Evolutionary conservation across 176 grass and related monocot species (phyloP).

Genomic region (Avena eriantha): DNA sequence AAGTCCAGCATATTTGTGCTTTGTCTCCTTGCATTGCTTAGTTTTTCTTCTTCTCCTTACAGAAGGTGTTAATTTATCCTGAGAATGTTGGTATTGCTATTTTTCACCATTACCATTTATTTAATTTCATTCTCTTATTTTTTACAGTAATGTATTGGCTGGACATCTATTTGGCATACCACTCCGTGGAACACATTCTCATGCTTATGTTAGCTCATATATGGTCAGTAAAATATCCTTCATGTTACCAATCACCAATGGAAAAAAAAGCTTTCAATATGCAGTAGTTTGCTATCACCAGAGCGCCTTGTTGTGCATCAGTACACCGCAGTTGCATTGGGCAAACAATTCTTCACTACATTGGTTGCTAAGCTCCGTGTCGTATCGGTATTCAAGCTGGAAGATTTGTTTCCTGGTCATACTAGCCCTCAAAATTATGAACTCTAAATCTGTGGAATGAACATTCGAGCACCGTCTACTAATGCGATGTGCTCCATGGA

Average conservation of each 20-base stretch:
- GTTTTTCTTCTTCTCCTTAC: neutral
- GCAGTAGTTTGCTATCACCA: neutral
- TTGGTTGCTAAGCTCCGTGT: slow-evolving; percentile 30
- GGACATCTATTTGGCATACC: slow-evolving; percentile 96
- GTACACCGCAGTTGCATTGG: slow-evolving; percentile 15
- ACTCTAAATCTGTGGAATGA: neutral
- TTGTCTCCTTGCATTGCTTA: slow-evolving; percentile 5
- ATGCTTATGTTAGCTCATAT: slow-evolving; percentile 99
- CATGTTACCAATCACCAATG: slow-evolving; percentile 37
- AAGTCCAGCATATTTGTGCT: slow-evolving; percentile 31
- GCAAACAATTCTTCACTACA: slow-evolving; percentile 27
- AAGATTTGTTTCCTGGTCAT: neutral
- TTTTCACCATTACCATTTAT: slow-evolving; percentile 30
- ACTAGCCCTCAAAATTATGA: slow-evolving; percentile 16
- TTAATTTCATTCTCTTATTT: slow-evolving; percentile 50
- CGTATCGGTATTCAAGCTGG: slow-evolving; percentile 24
- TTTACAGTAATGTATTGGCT: slow-evolving; percentile 89
- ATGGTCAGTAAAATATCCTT: slow-evolving; percentile 72
- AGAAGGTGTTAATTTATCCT: neutral
- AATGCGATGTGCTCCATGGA: neutral
- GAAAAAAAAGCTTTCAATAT: slow-evolving; percentile 24
- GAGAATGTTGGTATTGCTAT: neutral
- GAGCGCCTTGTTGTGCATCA: neutral
- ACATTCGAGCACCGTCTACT: neutral
- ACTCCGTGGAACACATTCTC: slow-evolving; percentile 97